Percentiles rank a stretch among this genome's conserved stretches.
Evolutionary conservation across 2,329 filamentous ascomycete species (phyloP).

Genomic region (Lojkania enalia): DNA sequence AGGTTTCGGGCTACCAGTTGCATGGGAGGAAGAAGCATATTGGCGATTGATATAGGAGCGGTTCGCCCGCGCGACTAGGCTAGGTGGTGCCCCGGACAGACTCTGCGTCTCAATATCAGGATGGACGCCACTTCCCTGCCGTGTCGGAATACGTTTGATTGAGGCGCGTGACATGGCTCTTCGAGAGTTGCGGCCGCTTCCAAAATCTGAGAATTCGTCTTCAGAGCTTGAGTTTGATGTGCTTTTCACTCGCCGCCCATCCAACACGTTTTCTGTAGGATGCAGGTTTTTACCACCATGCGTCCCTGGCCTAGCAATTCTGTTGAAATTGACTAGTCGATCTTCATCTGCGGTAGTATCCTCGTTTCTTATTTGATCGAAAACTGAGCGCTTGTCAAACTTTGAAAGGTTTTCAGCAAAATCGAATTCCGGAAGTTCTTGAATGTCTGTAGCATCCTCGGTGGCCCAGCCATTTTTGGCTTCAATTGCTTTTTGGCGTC

Average conservation of each 20-base stretch:
- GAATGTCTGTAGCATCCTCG: constrained; percentile 91
- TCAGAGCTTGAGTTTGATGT: constrained; percentile 36
- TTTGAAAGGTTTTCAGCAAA: constrained; percentile 88
- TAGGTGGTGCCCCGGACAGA: constrained; percentile 29
- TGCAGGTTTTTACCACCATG: constrained; percentile 83
- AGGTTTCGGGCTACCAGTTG: constrained; percentile 40
- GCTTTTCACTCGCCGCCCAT: constrained; percentile 50
- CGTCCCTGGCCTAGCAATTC: constrained; percentile 57
- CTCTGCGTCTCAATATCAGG: constrained; percentile 39
- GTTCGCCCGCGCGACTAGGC: constrained; percentile 33
- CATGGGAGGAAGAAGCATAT: constrained; percentile 43
- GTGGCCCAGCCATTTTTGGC: constrained; percentile 87
- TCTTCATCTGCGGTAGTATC: constrained; percentile 88
- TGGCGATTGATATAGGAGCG: constrained; percentile 37
- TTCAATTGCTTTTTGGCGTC: constrained; percentile 55
- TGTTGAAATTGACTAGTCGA: constrained; percentile 88
- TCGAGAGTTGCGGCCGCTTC: constrained; percentile 43
- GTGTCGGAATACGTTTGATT: constrained; percentile 41
- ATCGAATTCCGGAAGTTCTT: constrained; percentile 92
- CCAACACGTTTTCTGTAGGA: constrained; percentile 88
- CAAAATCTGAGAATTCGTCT: constrained; percentile 43
- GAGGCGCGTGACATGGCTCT: constrained; percentile 47
- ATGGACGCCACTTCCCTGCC: constrained; percentile 47
- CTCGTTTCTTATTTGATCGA: constrained; percentile 87
- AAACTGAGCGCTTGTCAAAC: constrained; percentile 90